Conservation (phyloP, 768 basidiomycete species). For the Chlorophyllum brunneum region DNA sequence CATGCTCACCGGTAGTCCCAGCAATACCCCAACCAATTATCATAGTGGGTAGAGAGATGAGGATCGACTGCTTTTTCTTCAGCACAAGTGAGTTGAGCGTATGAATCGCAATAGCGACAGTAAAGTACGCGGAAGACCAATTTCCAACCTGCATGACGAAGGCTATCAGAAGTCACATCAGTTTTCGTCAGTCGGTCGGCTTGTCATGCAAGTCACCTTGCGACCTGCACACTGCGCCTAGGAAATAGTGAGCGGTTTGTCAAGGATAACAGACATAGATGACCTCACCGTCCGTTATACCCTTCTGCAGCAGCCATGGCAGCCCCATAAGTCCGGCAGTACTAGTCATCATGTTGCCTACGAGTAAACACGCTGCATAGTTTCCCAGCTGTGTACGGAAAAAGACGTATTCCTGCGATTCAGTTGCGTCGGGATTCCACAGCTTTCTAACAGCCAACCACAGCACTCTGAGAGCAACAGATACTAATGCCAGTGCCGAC, state of each 20-base stretch:
- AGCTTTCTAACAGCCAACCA: conserved; percentile 40
- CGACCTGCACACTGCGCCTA: conserved; percentile 46
- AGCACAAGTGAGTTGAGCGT: conserved; percentile 66
- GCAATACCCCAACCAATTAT: conserved; percentile 53
- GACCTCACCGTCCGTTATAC: conserved; percentile 45
- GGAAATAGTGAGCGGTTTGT: background rate
- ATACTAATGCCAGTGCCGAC: conserved; percentile 49
- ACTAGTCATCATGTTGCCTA: conserved; percentile 52
- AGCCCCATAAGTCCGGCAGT: conserved; percentile 52
- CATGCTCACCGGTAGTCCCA: conserved; percentile 43
- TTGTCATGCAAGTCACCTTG: conserved; percentile 52
- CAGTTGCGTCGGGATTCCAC: conserved; percentile 21
- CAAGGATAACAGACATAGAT: background rate
- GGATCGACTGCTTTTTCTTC: conserved; percentile 44
- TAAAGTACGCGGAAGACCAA: conserved; percentile 62
- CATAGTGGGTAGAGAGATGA: conserved; percentile 41
- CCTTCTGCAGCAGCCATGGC: conserved; percentile 41
- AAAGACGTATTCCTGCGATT: conserved; percentile 51
- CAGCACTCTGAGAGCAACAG: conserved; percentile 43
- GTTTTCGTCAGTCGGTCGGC: background rate
- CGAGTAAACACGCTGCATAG: conserved; percentile 60
- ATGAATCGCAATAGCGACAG: conserved; percentile 59
- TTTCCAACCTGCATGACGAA: conserved; percentile 59
- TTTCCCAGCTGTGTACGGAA: conserved; percentile 71
- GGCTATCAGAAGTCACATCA: conserved; percentile 30